Evolutionary conservation across 2,329 filamentous ascomycete genomes (phyloP), one percentile per base, ranked within the genome.

Genomic region (Verticillium klebahnii): DNA sequence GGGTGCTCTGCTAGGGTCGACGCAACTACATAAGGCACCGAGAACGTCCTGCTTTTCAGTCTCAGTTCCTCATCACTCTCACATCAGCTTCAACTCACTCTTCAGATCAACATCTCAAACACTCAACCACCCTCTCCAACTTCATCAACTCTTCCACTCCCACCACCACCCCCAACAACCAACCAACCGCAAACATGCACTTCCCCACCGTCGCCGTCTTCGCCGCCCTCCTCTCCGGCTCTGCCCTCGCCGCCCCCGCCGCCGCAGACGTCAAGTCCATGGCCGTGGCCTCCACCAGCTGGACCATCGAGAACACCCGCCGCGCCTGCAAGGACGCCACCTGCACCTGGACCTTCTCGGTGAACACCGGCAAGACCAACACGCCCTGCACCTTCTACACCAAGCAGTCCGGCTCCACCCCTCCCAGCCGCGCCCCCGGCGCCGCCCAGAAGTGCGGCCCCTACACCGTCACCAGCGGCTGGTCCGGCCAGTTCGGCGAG

Each of bases 401-500:
- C 66, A 72, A 75, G 65, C 71, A 72, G 45, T 72, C 80, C 65
- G 72, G 72, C 40, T 72, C 68, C 56, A 60, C 67, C 61, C 67
- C 70, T 62, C 71, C 73, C 65, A 74, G 75, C 61, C 68, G 73
- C 62, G 73, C 74, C 63, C 74, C 72, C 69, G 76, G 75, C 57
- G 77, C 75, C 19, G 74, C 78, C 55, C 65, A 70, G 62, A 74
- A 66, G 58, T 85, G 81, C 74, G 83, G 82, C 45, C 69, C 68
- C 62, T 86, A 77, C 76, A 81, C 76, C 64, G 67, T 86, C 69
- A 81, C 80, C 58, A 79, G 79, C 2, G 80, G 81, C 74, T 86
- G 83, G 83, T 82, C 78, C 70, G 82, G 77, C 69, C 78, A 84
- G 68, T 86, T 85, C 65, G 84, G 82, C 58, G 62, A 72, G 14